A percentile compares a stretch with the other conserved stretches of the same genome.
Conservation (phyloP, 2,329 filamentous ascomycete genomes). For the Rhynchosporium graminicola region DNA sequence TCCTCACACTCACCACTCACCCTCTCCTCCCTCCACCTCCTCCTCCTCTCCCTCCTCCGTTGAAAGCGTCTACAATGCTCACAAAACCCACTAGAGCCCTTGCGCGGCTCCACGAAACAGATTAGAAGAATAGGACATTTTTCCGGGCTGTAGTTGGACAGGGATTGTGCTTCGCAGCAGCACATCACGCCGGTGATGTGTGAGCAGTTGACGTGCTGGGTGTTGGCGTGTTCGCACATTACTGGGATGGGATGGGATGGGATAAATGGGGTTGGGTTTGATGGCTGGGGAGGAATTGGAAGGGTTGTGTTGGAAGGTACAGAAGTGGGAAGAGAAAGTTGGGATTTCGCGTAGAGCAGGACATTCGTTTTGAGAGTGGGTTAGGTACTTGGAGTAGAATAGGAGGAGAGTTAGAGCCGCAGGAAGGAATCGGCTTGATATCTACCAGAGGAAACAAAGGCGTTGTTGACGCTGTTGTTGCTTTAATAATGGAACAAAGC, state of each 20-base stretch:
- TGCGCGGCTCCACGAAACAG: conserved; percentile 3
- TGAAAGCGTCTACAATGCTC: neutral
- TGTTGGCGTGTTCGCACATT: conserved; percentile 10
- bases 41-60: neutral
- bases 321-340: neutral
- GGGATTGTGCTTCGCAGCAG: conserved; percentile 3
- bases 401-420: too few relatives aligned
- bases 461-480: too few relatives aligned
- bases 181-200: conserved; percentile 7
- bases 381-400: too few relatives aligned
- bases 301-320: neutral
- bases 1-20: neutral
- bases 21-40: neutral
- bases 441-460: too few relatives aligned
- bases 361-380: too few relatives aligned
- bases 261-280: neutral
- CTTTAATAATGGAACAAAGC: too few relatives aligned
- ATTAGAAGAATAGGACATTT: neutral
- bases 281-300: neutral
- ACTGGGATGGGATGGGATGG: neutral
- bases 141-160: neutral
- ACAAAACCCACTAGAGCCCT: conserved; percentile 6
- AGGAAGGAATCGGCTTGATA: too few relatives aligned
- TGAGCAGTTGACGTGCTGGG: neutral
- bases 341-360: neutral